These are phyloP conservation scores for Thinopyrum obtusiflorum DNA, from an alignment of 202 grass and related monocot species.

Conservation along the genomic window DNA sequence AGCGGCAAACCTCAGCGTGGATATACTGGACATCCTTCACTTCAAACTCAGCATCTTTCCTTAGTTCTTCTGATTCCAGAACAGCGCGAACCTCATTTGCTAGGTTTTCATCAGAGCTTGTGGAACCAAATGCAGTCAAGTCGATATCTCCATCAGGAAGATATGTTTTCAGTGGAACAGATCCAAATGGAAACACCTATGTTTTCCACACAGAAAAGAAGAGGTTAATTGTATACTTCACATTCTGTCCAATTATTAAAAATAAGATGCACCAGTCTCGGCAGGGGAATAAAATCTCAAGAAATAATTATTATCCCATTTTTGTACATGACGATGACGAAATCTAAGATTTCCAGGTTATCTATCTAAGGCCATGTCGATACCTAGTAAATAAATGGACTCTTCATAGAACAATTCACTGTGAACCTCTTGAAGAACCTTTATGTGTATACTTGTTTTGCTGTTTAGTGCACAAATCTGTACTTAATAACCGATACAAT, in stretches of 20 bases:
- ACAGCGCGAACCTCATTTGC: constrained; percentile 51
- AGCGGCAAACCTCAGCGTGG: constrained; percentile 68
- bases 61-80: constrained; percentile 61
- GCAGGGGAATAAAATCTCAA: neutral
- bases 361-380: neutral
- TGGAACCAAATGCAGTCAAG: constrained; percentile 51
- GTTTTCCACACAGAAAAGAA: constrained; percentile 8
- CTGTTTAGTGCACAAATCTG: neutral
- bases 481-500: neutral
- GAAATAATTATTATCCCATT: neutral
- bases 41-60: constrained; percentile 61
- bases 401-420: no score
- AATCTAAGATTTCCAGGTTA: neutral
- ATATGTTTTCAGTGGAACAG: constrained; percentile 88
- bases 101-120: constrained; percentile 58
- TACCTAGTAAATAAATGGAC: neutral
- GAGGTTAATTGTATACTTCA: constrained; percentile 16
- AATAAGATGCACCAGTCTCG: neutral
- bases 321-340: neutral
- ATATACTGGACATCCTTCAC: constrained; percentile 90
- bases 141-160: constrained; percentile 97
- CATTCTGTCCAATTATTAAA: neutral
- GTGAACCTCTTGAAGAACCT: constrained; percentile 1
- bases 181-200: constrained; percentile 85
- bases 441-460: constrained; percentile 11